Conservation (phyloP, 495 filamentous ascomycete genomes). For the Penicillium pulvis region DNA sequence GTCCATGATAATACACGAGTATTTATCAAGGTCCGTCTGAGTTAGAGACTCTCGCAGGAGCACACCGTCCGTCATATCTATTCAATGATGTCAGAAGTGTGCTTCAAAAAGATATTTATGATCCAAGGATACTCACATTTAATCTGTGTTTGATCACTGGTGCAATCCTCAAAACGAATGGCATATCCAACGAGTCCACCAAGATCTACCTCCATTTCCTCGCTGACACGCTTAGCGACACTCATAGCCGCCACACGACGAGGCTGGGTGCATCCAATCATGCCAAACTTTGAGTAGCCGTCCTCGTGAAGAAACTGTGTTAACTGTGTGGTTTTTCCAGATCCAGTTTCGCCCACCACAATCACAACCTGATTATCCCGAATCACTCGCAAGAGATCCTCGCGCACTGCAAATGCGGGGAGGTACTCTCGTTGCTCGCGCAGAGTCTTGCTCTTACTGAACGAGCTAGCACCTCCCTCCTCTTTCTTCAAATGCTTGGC, state of each 20-base stretch:
- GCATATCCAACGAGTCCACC: conserved; percentile 92
- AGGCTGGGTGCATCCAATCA: conserved; percentile 96
- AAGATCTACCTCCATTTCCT: conserved; percentile 98
- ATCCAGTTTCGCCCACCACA: conserved; percentile 95
- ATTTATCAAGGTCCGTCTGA: conserved; percentile 90
- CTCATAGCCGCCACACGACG: conserved; percentile 97
- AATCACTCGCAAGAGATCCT: conserved; percentile 92
- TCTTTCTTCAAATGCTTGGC: conserved; percentile 86
- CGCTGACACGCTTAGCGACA: conserved; percentile 96
- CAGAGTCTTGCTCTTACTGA: conserved; percentile 89
- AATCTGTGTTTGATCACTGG: conserved; percentile 88
- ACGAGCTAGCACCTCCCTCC: conserved; percentile 79
- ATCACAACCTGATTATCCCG: conserved; percentile 97
- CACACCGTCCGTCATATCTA: conserved; percentile 97
- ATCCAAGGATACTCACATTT: conserved; percentile 61
- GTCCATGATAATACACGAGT: conserved; percentile 99
- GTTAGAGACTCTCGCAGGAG: conserved; percentile 90
- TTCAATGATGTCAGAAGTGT: conserved; percentile 23
- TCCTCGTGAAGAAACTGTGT: conserved; percentile 96
- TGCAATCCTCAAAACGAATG: conserved; percentile 99
- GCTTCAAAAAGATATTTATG: not conserved
- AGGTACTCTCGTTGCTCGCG: conserved; percentile 92
- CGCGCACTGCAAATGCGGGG: conserved; percentile 94
- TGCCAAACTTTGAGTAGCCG: conserved; percentile 80
- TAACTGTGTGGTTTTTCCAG: conserved; percentile 94